phyloP scores from a whole-genome alignment of 306 rosid species.

The Notholithocarpus densiflorus region DNA sequence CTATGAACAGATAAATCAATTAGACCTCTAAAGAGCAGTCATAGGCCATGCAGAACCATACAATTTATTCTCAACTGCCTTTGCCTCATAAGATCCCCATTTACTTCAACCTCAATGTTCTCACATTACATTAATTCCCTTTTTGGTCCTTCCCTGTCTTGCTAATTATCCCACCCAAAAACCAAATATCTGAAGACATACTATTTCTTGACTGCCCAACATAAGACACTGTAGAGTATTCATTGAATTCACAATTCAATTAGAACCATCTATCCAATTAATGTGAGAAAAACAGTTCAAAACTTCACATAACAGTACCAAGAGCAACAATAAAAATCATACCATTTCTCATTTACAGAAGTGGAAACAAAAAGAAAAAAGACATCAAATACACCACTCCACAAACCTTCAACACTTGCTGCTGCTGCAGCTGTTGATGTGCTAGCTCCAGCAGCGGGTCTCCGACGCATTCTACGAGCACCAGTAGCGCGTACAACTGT shows the following conservation, averaged over 20 bases:
- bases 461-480: constrained; percentile 83
- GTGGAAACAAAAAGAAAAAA: neutral
- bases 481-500: constrained; percentile 72
- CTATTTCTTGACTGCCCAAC: neutral
- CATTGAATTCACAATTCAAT: neutral
- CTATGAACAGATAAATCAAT: neutral
- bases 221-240: neutral
- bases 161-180: neutral
- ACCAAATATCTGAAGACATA: neutral
- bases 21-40: neutral
- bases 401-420: constrained; percentile 57
- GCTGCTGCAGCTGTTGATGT: constrained; percentile 60
- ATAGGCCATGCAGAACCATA: neutral
- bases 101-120: neutral
- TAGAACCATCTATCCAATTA: neutral
- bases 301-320: neutral
- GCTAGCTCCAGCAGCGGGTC: constrained; percentile 85
- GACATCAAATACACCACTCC: neutral
- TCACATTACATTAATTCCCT: neutral
- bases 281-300: neutral
- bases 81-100: neutral
- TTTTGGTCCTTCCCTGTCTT: neutral
- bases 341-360: neutral
- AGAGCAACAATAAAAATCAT: neutral
- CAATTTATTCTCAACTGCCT: neutral